These are phyloP conservation scores for Kernera saxatilis DNA, from an alignment of 345 rosid genomes.

Conservation along the genomic window DNA sequence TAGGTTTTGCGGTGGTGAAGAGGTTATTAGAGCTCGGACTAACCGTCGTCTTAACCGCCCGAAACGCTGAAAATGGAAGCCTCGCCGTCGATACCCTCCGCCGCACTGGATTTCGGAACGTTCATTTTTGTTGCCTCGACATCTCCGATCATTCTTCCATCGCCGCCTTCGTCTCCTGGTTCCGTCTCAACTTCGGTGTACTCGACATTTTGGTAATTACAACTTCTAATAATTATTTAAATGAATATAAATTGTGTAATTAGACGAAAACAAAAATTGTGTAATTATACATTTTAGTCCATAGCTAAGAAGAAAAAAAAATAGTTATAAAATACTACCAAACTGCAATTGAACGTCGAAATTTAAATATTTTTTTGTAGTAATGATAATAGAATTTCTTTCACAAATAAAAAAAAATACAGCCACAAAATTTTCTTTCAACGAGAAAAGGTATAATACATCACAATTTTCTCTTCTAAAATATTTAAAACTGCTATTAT, in stretches of 20 bases:
- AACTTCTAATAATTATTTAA: not conserved
- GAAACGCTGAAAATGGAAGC: constrained; percentile 54
- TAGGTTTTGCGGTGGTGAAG: constrained; percentile 72
- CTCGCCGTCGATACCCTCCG: constrained; percentile 48
- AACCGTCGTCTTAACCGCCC: constrained; percentile 66
- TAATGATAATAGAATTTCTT: not conserved
- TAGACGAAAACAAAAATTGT: no score
- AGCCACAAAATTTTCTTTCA: no score
- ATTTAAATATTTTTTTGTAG: not conserved
- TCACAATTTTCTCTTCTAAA: not conserved
- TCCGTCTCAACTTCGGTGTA: constrained; percentile 35
- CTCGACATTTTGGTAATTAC: constrained; percentile 37
- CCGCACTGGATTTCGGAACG: constrained; percentile 31
- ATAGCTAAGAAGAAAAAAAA: no score
- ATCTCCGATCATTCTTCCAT: constrained; percentile 60
- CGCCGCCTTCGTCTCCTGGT: constrained; percentile 47
- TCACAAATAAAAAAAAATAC: no score
- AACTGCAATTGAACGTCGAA: not conserved
- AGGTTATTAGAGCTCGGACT: constrained; percentile 54
- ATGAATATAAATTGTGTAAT: not conserved
- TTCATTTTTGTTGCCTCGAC: constrained; percentile 52
- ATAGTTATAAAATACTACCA: no score
- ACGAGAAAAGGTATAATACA: no score
- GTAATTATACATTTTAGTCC: not conserved
- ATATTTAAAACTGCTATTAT: not conserved